These are phyloP conservation scores for Tetraselmis striata DNA, from an alignment of 139 green algal species.

Conservation along the genomic window DNA sequence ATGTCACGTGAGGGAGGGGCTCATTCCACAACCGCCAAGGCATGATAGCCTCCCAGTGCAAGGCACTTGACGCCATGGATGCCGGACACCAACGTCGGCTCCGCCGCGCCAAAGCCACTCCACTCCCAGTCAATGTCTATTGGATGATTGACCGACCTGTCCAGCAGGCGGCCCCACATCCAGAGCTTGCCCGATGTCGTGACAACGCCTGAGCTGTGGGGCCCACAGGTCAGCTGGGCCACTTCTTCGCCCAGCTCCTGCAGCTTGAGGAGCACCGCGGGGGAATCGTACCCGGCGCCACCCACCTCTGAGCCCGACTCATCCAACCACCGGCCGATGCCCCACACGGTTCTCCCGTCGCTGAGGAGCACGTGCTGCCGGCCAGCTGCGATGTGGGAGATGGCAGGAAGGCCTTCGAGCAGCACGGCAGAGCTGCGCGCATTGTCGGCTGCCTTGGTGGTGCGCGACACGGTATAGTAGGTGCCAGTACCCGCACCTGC, in stretches of 20 bases:
- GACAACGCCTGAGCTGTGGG: conserved; percentile 43
- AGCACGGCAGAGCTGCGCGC: conserved; percentile 16
- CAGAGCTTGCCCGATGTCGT: conserved; percentile 36
- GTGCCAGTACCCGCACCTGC: neutral
- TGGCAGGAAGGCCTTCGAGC: conserved; percentile 34
- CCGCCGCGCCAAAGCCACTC: conserved; percentile 35
- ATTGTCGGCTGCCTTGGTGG: neutral
- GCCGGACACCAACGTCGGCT: conserved; percentile 25
- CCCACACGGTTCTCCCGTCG: conserved; percentile 53
- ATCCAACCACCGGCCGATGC: conserved; percentile 31
- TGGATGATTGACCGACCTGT: conserved; percentile 29
- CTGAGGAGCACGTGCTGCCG: conserved; percentile 46
- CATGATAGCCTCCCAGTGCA: conserved; percentile 43
- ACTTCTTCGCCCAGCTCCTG: conserved; percentile 14
- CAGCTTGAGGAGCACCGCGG: conserved; percentile 32
- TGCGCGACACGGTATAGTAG: neutral
- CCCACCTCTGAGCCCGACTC: conserved; percentile 9
- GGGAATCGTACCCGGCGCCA: conserved; percentile 9
- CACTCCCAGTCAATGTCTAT: conserved; percentile 23
- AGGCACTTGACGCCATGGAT: conserved; percentile 28
- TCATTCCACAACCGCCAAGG: conserved; percentile 23
- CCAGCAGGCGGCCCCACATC: conserved; percentile 54
- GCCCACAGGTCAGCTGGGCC: conserved; percentile 30
- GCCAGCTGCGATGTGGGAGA: conserved; percentile 47
- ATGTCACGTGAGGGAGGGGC: too few relatives aligned